Conservation (phyloP, 345 rosid species). For the Eucalyptus cloeziana region DNA sequence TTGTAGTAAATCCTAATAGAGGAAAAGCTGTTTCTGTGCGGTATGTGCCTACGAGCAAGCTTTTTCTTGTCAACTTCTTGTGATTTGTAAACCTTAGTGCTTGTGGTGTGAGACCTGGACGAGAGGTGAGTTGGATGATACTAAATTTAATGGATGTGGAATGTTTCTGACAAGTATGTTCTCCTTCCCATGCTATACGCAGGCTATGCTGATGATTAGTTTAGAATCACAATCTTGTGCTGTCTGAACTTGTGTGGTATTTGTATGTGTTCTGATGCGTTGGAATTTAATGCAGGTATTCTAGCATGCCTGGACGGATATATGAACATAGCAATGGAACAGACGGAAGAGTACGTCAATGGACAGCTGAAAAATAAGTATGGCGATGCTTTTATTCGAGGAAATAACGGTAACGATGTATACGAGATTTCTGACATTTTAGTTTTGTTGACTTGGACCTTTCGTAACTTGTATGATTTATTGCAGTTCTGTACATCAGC, state of each 20-base stretch:
- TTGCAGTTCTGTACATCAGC: slow-evolving; percentile 90
- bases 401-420: slow-evolving; percentile 56
- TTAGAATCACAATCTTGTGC: background rate
- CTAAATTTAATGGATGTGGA: background rate
- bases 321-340: slow-evolving; percentile 88
- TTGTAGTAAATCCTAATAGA: background rate
- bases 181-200: background rate
- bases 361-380: slow-evolving; percentile 94
- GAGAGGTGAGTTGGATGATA: background rate
- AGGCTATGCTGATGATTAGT: background rate
- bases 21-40: background rate
- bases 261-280: background rate
- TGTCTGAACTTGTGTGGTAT: background rate
- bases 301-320: background rate
- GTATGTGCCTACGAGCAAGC: background rate
- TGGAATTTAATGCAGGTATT: background rate
- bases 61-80: background rate
- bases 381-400: slow-evolving; percentile 94
- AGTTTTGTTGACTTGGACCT: background rate
- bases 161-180: background rate
- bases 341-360: slow-evolving; percentile 86
- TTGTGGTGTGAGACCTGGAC: background rate
- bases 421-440: background rate
- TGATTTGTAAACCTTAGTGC: background rate
- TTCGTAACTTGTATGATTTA: background rate